Base-by-base conservation (phyloP, 768 basidiomycete genomes). In the Termitomyces sp. region DNA sequence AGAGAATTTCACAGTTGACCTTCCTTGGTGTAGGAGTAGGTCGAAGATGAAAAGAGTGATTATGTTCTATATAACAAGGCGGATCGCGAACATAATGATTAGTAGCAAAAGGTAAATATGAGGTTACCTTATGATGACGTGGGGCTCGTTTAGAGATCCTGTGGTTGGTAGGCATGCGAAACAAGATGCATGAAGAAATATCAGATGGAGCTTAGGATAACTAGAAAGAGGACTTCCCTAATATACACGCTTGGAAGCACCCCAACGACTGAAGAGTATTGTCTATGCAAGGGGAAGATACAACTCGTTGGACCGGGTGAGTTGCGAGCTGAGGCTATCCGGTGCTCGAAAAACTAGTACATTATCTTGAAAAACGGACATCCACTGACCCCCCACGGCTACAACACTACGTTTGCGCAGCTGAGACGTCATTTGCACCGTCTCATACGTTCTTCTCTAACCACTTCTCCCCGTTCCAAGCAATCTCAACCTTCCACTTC, bases 401-500 rank as follows among this genome's bases (percentile, higher is more conserved):
- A 52, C 51, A 39, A n/a, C 22, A 27, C 18, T n/a, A 12, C 27
- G n/a, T 36, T n/a, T 51, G 49, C 15, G 22, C 34, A 51, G 24
- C 18, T n/a, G 18, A 22, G 12, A 15, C 33, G 4, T 34, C 33
- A 20, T 22, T 36, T 20, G 11, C 20, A 22, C 15, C 15, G 6
- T 24, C 52, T 54, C 30, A 54, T 20, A 18, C 22, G 20, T 69
- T 67, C 49, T 71, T 70, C 56, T 77, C 77, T 7, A 76, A 67
- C 76, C 77, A 79, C 33, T 70, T 63, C 30, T 74, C 75, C 36
- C 69, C 73, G 39, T 72, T 63, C 69, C 71, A 67, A 22, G 56
- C 58, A 8, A 75, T 71, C 27, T 73, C 73, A 33, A 76, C 63
- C 47, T 66, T 66, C 78, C 78, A 79, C 65, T 76, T 76, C 36